Conservation (phyloP, 73 alveolate species). For the Paramecium biaurelia region DNA sequence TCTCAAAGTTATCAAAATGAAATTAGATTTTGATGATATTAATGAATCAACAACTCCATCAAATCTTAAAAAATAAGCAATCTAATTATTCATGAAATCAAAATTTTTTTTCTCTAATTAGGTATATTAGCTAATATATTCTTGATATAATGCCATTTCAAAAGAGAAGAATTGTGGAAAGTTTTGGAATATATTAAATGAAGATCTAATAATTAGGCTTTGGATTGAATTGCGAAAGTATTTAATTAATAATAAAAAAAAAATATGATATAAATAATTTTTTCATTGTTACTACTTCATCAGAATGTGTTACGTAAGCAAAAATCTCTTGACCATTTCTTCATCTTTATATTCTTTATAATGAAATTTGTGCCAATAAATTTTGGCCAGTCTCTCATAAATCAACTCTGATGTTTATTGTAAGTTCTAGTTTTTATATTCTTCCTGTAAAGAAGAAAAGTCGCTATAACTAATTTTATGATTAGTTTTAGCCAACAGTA, state of each 20-base stretch:
- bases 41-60: background rate
- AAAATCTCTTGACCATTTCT: background rate
- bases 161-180: background rate
- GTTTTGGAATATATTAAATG: background rate
- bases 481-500: background rate
- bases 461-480: background rate
- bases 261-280: background rate
- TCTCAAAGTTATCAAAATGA: background rate
- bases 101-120: too few relatives aligned
- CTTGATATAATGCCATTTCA: background rate
- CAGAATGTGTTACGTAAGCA: background rate
- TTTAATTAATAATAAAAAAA: background rate
- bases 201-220: background rate
- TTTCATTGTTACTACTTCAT: background rate
- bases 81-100: background rate
- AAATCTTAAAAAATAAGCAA: background rate
- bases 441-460: background rate
- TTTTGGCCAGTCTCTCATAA: background rate
- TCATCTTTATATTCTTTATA: background rate
- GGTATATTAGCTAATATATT: background rate
- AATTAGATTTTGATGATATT: background rate
- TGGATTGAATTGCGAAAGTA: background rate
- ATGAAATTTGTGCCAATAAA: background rate
- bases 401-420: background rate
- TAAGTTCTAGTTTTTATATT: background rate